Conservation (phyloP, 2,329 filamentous ascomycete genomes). For the Talaromyces sp. region DNA sequence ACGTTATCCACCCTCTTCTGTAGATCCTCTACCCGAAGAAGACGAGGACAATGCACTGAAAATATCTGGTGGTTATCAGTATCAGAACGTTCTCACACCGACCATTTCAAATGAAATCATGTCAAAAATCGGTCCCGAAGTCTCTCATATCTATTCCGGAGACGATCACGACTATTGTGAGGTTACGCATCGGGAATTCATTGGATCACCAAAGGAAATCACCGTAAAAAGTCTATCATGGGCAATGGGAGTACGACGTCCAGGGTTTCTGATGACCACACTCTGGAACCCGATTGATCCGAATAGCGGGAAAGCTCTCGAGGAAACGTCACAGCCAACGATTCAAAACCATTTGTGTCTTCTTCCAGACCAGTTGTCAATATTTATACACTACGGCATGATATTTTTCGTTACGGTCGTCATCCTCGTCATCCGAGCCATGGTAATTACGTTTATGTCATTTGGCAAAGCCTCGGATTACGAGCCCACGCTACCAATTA, state of each 20-base stretch:
- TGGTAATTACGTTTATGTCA: constrained; percentile 28
- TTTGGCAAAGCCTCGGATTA: constrained; percentile 28
- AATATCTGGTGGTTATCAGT: constrained; percentile 81
- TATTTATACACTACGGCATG: constrained; percentile 73
- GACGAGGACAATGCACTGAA: constrained; percentile 76
- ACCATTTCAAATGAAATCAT: constrained; percentile 73
- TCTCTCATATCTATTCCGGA: constrained; percentile 84
- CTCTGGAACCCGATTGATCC: constrained; percentile 85
- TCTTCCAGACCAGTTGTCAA: constrained; percentile 79
- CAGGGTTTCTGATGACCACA: constrained; percentile 83
- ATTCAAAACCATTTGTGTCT: constrained; percentile 88
- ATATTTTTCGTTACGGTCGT: constrained; percentile 56
- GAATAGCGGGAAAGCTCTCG: constrained; percentile 32
- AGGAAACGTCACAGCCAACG: constrained; percentile 45
- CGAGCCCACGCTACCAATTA: constrained; percentile 32
- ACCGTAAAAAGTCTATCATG: constrained; percentile 94
- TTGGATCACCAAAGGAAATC: constrained; percentile 67
- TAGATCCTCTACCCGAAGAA: constrained; percentile 53
- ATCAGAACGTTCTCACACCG: constrained; percentile 86
- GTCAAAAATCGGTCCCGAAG: constrained; percentile 68
- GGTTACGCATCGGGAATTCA: constrained; percentile 69
- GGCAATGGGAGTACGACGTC: constrained; percentile 89
- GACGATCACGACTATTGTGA: constrained; percentile 99
- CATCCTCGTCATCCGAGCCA: constrained; percentile 47
- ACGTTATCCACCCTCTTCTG: constrained; percentile 68